Evolutionary conservation across 1,284 basidiomycete species (phyloP), one percentile per base, ranked within the genome.

Genomic region (Apiotrichum laibachii): DNA sequence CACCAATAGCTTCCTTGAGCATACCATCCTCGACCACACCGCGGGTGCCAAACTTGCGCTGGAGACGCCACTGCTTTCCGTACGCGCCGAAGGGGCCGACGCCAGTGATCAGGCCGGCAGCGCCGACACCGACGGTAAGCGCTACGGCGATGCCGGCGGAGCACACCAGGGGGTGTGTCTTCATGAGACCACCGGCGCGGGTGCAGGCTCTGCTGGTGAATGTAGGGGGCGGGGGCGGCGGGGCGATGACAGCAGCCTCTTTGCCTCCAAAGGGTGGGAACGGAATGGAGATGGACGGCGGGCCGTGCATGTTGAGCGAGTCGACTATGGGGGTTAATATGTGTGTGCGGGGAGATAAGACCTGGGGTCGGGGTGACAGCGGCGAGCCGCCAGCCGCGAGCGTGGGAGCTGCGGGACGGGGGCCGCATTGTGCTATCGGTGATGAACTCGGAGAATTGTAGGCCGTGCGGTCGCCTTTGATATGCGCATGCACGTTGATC

Each of bases 1-100:
- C 49, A 75, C 73, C 75, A 18, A 77, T 71, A 44, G 74, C 73
- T 47, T 76, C 76, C 57, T 76, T 76, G 47, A 77, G 63, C 72
- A 77, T 76, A 7, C 76, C 76, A 59, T 76, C 70, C 46, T 73
- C 65, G 15, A 72, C 66, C n/a, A 65, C 61, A 18, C 72, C 75
- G 9, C 65, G 64, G 0, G 56, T 61, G 12, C 72, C 67, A 43
- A 69, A 71, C 47, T 63, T 61, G 31, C 59, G 53, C n/a, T 59
- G 50, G 19, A 58, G 48, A n/a, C 62, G 59, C 56, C 56, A 60
- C 21, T 61, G 54, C 18, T 39, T 52, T 0, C 53, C 62, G 34
- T 58, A 50, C 15, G n/a, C 18, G 12, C 50, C 59, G 9, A 63
- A 63, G 21, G 57, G 53, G 13, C 62, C 62, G 10, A 37, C 53